Base-by-base conservation (phyloP, 1,139 yeast species). In the Torulaspora globosa region DNA sequence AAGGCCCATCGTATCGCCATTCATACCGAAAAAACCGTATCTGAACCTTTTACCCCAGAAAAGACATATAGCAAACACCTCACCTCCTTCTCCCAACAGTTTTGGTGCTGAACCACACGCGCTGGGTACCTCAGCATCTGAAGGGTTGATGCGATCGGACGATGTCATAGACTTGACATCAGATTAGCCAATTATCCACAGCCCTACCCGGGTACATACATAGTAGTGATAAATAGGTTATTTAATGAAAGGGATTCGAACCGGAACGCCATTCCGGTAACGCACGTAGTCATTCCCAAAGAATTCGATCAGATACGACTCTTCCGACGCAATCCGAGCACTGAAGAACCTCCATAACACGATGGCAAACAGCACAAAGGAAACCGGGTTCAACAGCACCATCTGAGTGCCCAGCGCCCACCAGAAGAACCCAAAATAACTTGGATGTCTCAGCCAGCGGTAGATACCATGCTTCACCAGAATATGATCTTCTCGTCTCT, bases 321-420 rank as follows among this genome's bases (percentile, higher is more conserved):
- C 98, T 65, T 92, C 98, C 43, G 67, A 78, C 35, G 51, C 60
- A 33, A 92, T 87, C 44, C 98, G 72, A 19, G 68, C 65, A 11
- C 65, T 67, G 70, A 92, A 92, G 61, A 92, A 92, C 29, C 66
- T 61, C 78, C 83, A 80, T 14, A 92, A 69, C 0, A 76, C 72
- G 10, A 69, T 53, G 2, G 70, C 55, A 53, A 80, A 82, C 0
- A 76, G 70, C 0, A 72, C 46, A 3, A 73, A 55, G 1, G 84
- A 71, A 0, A 83, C 44, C 1, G 84, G 81, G 65, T 89, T 92
- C 40, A 79, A 69, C 48, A 90, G 66, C 53, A 83, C 59, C 43
- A 90, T 33, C 63, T 92, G 95, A 1, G 89, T 73, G 0, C 97
- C 97, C 3, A 90, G 58, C 23, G 94, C 92, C 97, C 97, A 94